Evolutionary conservation across 768 basidiomycete genomes (phyloP), one percentile per base, ranked within the genome.

Genomic region (Cyathus striatus): DNA sequence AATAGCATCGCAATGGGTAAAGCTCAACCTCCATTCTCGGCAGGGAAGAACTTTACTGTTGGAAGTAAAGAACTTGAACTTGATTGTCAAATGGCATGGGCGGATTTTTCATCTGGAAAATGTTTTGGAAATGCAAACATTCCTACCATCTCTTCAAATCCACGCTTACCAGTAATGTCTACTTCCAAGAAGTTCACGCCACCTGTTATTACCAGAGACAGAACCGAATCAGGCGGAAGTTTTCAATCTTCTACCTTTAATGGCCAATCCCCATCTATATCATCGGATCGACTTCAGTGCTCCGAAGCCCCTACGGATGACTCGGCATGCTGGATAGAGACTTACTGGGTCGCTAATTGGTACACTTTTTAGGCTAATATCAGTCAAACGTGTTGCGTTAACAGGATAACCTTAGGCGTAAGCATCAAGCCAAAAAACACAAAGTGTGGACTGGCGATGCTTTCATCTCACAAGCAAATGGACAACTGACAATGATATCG

Each of bases 391-490:
- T n/a, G n/a, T n/a, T n/a, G 32, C 24, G n/a, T 30, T 30, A 25
- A 33, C 18, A 50, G 33, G 35, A 38, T 27, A 20, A 4, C n/a
- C n/a, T n/a, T 43, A 89, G 90, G 88, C 75, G 90, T 26, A 86
- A 83, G 52, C 76, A 76, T 41, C 78, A 82, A 53, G 64, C 62
- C 4, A 87, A 73, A 66, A 92, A 92, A 61, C 77, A 90, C 51
- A 86, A 87, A 56, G 86, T 82, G 0, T 93, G 92, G 90, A 90
- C 92, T 44, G 89, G 83, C 2, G 88, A 83, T 48, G 81, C 73
- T 6, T 85, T 75, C 59, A 66, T 86, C 20, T 76, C 78, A 23
- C 66, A 70, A 26, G 57, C 61, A 24, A 70, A 65, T 17, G 70
- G 70, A 10, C 76, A 74, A 45, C 55, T 87, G 17, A 73, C 70